phyloP scores from a whole-genome alignment of 2,329 filamentous ascomycete genomes.

The Daldinia eschscholtzii region DNA sequence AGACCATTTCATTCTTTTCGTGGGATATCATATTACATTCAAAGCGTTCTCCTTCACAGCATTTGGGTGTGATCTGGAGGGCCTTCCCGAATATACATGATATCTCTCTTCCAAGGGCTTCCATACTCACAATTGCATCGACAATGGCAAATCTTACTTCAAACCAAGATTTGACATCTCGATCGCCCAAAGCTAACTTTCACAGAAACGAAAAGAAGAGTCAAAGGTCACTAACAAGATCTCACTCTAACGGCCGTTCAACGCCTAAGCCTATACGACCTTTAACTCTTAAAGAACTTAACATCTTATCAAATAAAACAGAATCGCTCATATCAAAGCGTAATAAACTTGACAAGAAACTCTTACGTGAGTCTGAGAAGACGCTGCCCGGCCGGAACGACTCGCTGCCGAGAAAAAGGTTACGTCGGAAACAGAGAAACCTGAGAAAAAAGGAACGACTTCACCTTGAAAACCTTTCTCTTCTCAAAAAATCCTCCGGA shows the following conservation, averaged over 20 bases:
- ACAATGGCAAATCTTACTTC: background rate
- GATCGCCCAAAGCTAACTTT: conserved; percentile 1
- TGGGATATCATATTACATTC: background rate
- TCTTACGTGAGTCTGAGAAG: conserved; percentile 34
- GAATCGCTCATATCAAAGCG: conserved; percentile 27
- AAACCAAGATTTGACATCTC: background rate
- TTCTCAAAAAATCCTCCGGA: conserved; percentile 38
- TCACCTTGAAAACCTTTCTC: conserved; percentile 32
- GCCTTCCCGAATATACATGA: background rate
- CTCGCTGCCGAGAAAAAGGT: conserved; percentile 30
- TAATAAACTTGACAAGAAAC: conserved; percentile 34
- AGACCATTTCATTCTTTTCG: background rate
- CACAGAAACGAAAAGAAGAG: background rate
- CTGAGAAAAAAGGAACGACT: conserved; percentile 38
- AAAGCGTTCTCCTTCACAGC: background rate
- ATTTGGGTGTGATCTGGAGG: background rate
- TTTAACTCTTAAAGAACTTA: conserved; percentile 36
- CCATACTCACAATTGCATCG: background rate
- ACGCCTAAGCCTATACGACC: conserved; percentile 29
- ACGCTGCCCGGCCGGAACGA: conserved; percentile 21
- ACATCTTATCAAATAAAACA: conserved; percentile 9
- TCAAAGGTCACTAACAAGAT: conserved; percentile 12
- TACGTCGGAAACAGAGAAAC: conserved; percentile 30
- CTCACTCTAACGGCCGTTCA: conserved; percentile 7
- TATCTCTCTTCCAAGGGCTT: background rate